A percentile compares a stretch with the other conserved stretches of the same genome.
Evolutionary conservation across 768 basidiomycete species (phyloP).

Genomic region (Floccularia luteovirens): DNA sequence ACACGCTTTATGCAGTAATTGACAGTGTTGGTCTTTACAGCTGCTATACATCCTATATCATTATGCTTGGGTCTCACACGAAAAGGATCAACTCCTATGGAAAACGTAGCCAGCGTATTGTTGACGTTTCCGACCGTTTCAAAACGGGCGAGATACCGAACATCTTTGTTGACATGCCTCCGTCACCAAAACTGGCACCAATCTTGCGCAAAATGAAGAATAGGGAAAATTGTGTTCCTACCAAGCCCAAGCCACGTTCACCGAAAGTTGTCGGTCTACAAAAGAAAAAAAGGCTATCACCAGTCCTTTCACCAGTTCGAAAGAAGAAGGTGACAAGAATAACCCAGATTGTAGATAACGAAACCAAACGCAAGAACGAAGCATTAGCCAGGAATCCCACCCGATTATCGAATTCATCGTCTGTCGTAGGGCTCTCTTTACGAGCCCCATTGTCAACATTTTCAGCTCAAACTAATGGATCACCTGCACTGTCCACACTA

Average conservation of each 20-base stretch:
- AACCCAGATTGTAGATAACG: slow-evolving; percentile 21
- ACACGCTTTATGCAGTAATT: too few relatives aligned
- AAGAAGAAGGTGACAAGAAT: slow-evolving; percentile 22
- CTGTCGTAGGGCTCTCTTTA: slow-evolving; percentile 11
- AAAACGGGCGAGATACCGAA: slow-evolving; percentile 20
- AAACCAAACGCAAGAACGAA: slow-evolving; percentile 4
- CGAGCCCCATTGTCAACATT: slow-evolving; percentile 24
- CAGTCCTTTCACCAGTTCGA: slow-evolving; percentile 23
- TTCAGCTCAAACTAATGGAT: slow-evolving; percentile 21
- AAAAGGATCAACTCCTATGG: slow-evolving; percentile 64
- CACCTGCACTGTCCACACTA: slow-evolving; percentile 24
- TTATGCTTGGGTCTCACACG: slow-evolving; percentile 54
- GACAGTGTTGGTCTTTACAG: slow-evolving; percentile 9
- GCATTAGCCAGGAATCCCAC: slow-evolving; percentile 4
- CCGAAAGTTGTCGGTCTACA: slow-evolving; percentile 30
- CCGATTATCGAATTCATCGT: slow-evolving; percentile 6
- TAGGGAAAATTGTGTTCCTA: slow-evolving; percentile 29
- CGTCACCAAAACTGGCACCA: slow-evolving; percentile 26
- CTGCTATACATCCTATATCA: slow-evolving; percentile 11
- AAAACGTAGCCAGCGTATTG: slow-evolving; percentile 52
- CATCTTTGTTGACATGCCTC: slow-evolving; percentile 38
- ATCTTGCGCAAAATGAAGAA: slow-evolving; percentile 40
- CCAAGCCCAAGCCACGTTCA: slow-evolving; percentile 22
- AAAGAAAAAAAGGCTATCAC: slow-evolving; percentile 30
- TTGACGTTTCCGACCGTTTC: slow-evolving; percentile 33